Percentiles rank a stretch among this genome's conserved stretches.
phyloP scores from a whole-genome alignment of 1,284 basidiomycete genomes.

The Tilletia horrida region DNA sequence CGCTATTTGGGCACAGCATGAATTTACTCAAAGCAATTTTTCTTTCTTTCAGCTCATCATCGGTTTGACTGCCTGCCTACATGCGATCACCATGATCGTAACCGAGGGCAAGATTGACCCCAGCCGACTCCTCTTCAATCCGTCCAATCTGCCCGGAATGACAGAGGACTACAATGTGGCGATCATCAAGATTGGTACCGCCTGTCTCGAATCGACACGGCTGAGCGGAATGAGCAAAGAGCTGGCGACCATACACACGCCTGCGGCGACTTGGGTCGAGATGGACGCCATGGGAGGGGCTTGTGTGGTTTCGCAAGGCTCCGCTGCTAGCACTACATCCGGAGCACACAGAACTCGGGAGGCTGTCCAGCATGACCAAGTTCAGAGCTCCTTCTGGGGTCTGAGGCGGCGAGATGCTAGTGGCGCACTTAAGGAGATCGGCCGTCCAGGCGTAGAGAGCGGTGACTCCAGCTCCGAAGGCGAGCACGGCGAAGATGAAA shows the following conservation, averaged over 20 bases:
- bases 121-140: constrained; percentile 34
- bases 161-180: constrained; percentile 47
- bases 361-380: too few relatives aligned
- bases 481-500: too few relatives aligned
- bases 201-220: constrained; percentile 48
- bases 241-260: constrained; percentile 33
- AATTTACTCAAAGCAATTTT: too few relatives aligned
- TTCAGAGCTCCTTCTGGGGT: too few relatives aligned
- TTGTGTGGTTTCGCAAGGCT: constrained; percentile 22
- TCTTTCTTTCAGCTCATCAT: constrained; percentile 27
- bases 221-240: constrained; percentile 42
- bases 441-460: too few relatives aligned
- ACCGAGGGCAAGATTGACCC: constrained; percentile 33
- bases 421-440: too few relatives aligned
- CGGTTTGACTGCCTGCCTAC: constrained; percentile 37
- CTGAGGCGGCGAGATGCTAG: too few relatives aligned
- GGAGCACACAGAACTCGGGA: too few relatives aligned
- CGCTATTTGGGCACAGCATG: background rate
- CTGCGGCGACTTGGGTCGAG: constrained; percentile 44
- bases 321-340: constrained; percentile 5
- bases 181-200: constrained; percentile 47
- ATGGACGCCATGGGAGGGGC: constrained; percentile 30
- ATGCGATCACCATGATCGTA: constrained; percentile 44
- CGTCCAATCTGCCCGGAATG: constrained; percentile 34
- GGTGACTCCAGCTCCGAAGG: too few relatives aligned